Conservation (phyloP, 1,139 yeast species). For the Blastobotrys elegans region DNA sequence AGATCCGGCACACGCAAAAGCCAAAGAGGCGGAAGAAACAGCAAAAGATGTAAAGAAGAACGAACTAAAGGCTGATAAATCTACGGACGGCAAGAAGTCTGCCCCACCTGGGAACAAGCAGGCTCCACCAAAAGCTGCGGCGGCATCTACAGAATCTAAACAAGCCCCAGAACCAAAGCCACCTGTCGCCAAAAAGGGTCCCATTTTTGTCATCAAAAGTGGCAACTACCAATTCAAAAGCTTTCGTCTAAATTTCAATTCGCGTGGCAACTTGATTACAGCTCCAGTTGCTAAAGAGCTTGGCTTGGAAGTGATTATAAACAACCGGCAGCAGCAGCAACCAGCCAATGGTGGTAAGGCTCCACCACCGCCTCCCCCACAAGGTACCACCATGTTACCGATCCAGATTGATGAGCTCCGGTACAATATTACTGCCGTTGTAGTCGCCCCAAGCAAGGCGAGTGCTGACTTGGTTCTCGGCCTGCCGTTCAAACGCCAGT, state of each 20-base stretch:
- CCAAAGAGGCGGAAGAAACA: no score
- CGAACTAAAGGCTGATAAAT: background rate
- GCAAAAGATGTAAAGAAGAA: background rate
- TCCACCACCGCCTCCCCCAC: background rate
- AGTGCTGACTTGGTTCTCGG: conserved; percentile 5
- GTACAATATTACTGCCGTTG: conserved; percentile 3
- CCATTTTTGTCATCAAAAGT: background rate
- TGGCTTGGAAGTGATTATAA: background rate
- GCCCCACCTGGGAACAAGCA: background rate
- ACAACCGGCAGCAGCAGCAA: background rate
- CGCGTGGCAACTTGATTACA: background rate
- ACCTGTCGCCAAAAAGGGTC: no score
- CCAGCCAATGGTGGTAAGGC: background rate
- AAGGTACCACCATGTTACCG: background rate
- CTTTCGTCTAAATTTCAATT: background rate
- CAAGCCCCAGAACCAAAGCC: no score
- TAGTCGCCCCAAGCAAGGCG: background rate
- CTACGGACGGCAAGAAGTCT: background rate
- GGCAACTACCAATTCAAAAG: background rate
- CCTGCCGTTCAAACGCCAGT: conserved; percentile 7
- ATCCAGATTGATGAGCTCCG: background rate
- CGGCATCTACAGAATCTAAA: no score
- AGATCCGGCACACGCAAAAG: no score
- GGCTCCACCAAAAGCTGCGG: no score
- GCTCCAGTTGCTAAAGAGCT: background rate